A percentile compares a stretch with the other conserved stretches of the same genome.
Conservation (phyloP, 495 filamentous ascomycete genomes). For the Lasiosphaeria ovina region DNA sequence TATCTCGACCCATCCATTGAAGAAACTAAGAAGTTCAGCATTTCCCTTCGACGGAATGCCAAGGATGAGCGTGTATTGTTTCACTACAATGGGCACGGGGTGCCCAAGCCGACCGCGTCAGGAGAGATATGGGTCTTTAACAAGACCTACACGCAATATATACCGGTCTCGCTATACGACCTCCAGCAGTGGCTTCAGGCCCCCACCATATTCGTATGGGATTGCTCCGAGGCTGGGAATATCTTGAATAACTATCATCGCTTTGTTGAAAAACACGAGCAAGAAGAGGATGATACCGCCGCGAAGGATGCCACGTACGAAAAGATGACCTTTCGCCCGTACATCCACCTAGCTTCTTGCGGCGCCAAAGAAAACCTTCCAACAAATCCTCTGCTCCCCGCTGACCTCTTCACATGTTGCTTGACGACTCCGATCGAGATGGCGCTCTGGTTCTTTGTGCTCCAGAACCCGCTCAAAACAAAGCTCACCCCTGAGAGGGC, state of each 20-base stretch:
- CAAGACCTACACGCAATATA: conserved; percentile 97
- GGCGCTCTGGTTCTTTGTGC: conserved; percentile 87
- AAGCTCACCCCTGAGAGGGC: conserved; percentile 76
- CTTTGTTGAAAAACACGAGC: conserved; percentile 90
- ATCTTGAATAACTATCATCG: conserved; percentile 92
- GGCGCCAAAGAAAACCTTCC: conserved; percentile 85
- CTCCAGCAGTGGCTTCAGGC: conserved; percentile 94
- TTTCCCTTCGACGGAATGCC: conserved; percentile 81
- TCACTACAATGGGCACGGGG: conserved; percentile 98
- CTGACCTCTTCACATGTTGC: conserved; percentile 94
- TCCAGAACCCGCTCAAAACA: conserved; percentile 83
- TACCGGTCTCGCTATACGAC: conserved; percentile 93
- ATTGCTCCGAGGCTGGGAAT: conserved; percentile 93
- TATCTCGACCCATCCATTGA: conserved; percentile 95
- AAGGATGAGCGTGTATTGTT: conserved; percentile 94
- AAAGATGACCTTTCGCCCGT: conserved; percentile 60
- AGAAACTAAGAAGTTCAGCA: conserved; percentile 93
- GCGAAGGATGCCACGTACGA: conserved; percentile 71
- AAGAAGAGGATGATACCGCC: conserved; percentile 71
- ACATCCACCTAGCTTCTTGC: conserved; percentile 92
- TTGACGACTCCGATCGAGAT: conserved; percentile 97
- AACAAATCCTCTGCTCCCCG: conserved; percentile 92
- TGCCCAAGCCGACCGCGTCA: conserved; percentile 92
- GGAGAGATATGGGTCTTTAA: conserved; percentile 99
- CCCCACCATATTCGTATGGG: conserved; percentile 94